Conservation (phyloP, 208 protist species). For the Trypanosoma theileri region DNA sequence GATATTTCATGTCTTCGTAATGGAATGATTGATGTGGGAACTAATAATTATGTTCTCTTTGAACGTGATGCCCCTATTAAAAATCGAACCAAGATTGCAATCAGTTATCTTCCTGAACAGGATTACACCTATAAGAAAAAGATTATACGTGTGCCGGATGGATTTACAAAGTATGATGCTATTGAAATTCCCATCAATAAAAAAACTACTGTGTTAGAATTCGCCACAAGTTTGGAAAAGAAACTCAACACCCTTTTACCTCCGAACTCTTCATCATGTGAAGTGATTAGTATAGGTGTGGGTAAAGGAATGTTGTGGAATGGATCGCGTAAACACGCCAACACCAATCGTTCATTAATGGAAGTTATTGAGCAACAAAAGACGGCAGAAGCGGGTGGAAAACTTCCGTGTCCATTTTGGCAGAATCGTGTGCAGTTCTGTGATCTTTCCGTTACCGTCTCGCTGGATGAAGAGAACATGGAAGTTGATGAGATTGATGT, state of each 20-base stretch:
- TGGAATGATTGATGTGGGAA: conserved; percentile 88
- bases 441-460: conserved; percentile 73
- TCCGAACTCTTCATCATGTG: conserved; percentile 37
- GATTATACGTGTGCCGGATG: conserved; percentile 74
- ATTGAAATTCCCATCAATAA: conserved; percentile 65
- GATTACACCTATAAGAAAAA: conserved; percentile 89
- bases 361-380: conserved; percentile 84
- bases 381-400: conserved; percentile 44
- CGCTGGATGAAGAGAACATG: conserved; percentile 69
- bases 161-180: conserved; percentile 87
- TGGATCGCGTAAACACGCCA: conserved; percentile 59
- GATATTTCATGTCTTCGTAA: conserved; percentile 75
- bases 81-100: conserved; percentile 65
- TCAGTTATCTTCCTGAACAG: conserved; percentile 83
- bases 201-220: conserved; percentile 70
- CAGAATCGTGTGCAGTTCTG: conserved; percentile 75
- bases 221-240: conserved; percentile 47
- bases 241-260: conserved; percentile 57
- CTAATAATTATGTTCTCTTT: conserved; percentile 90
- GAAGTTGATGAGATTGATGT: conserved; percentile 83
- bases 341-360: conserved; percentile 79
- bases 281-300: conserved; percentile 80
- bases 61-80: conserved; percentile 77
- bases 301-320: conserved; percentile 88
- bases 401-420: conserved; percentile 66